Base-by-base conservation (phyloP, 2,329 filamentous ascomycete species). In the Beauveria asiatica region DNA sequence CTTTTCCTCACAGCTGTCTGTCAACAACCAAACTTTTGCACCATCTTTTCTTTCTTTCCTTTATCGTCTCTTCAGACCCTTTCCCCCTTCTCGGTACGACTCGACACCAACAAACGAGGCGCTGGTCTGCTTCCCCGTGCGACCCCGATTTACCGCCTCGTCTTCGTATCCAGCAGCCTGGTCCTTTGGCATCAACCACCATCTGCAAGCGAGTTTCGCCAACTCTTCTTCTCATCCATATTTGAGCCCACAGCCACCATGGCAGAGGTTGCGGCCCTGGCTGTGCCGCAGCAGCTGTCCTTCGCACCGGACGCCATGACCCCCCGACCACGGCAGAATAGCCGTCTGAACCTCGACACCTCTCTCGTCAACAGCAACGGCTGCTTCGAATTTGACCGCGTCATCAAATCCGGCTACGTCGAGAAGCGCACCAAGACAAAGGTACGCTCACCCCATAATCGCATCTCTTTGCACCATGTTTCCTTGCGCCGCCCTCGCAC, bases 341-440 rank as follows among this genome's bases (percentile, higher is more conserved):
- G 66, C 59, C 68, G 70, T 50, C 66, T 68, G 25, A 67, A 72
- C 27, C 70, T 87, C 48, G 85, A 89, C 65, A 80, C 86, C 17
- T 94, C 90, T 33, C 90, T 92, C 5, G 91, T 97, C 64, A 96
- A 93, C 70, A 88, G 96, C 73, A 92, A 96, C 73, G 94, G 94
- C 64, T 94, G 91, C 73, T 99, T 96, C 72, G 92, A 94, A 69
- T 96, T 95, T 69, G 94, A 99, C 73, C 87, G 92, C 55, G 90
- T 97, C 59, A 83, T 97, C 72, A 97, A 96, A 76, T 86, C 88
- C 61, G 92, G 93, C 62, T 88, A 88, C 66, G 86, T 96, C 44
- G 83, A 89, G 70, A 96, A 96, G 75, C 85, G 93, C 66, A 95
- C 92, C 68, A 96, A 93, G 78, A 97, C 93, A 62, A 96, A 95